Percentiles rank a stretch among this genome's conserved stretches.
phyloP scores from a whole-genome alignment of 1,139 yeast species.

The Kurtzmaniella quercitrusa region DNA sequence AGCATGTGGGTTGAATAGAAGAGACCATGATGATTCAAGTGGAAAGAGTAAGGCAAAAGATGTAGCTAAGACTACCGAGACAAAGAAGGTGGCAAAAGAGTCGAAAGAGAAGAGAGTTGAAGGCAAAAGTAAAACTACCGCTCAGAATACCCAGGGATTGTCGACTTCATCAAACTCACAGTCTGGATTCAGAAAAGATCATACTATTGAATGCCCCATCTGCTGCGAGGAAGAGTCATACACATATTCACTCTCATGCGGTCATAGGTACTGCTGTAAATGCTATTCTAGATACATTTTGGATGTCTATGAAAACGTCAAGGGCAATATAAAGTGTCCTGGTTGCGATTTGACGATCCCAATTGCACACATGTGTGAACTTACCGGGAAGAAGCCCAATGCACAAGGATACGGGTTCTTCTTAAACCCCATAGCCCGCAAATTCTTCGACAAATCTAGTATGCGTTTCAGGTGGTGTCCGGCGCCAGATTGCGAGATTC shows the following conservation, averaged over 20 bases:
- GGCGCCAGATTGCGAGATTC: conserved; percentile 70
- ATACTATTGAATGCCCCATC: conserved; percentile 49
- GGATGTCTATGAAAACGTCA: conserved; percentile 42
- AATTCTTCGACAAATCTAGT: conserved; percentile 48
- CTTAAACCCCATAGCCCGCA: conserved; percentile 32
- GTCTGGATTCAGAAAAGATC: background rate
- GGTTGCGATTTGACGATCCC: conserved; percentile 31
- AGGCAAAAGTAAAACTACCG: background rate
- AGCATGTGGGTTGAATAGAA: conserved; percentile 46
- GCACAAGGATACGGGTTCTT: conserved; percentile 8
- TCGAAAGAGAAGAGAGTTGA: background rate
- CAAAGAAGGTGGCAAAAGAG: background rate
- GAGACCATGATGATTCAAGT: conserved; percentile 34
- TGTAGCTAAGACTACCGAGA: too few species aligned
- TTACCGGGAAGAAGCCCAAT: background rate
- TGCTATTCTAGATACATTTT: conserved; percentile 64
- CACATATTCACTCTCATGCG: conserved; percentile 59
- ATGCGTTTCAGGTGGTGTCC: conserved; percentile 75
- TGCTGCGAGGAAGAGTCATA: conserved; percentile 58
- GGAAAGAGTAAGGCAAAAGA: background rate
- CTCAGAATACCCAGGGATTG: background rate
- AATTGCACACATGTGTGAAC: conserved; percentile 20
- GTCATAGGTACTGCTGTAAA: conserved; percentile 61
- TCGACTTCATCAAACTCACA: background rate
- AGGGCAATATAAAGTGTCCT: conserved; percentile 58